Conservation (phyloP, 345 rosid genomes). For the Stellera chamaejasme region DNA sequence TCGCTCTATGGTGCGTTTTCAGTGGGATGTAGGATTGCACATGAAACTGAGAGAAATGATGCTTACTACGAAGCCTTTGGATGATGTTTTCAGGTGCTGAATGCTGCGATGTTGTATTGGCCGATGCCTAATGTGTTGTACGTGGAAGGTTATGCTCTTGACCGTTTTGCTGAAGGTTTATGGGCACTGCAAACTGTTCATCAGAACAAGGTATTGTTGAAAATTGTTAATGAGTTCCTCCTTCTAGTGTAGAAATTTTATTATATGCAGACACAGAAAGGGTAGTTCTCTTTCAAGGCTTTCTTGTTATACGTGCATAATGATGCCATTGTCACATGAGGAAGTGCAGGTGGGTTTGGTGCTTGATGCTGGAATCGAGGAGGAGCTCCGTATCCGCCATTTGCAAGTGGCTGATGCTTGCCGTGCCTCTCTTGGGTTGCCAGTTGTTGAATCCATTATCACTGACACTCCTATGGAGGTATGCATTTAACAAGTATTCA, state of each 20-base stretch:
- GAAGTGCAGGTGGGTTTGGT: slow-evolving; percentile 53
- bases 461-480: slow-evolving; percentile 46
- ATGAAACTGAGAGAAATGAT: background rate
- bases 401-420: slow-evolving; percentile 65
- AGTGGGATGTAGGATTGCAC: background rate
- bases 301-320: slow-evolving; percentile 2
- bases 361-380: slow-evolving; percentile 56
- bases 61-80: background rate
- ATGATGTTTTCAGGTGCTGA: slow-evolving; percentile 36
- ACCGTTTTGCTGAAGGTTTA: slow-evolving; percentile 44
- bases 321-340: slow-evolving; percentile 2
- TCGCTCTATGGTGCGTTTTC: background rate
- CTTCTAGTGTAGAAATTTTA: background rate
- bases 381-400: slow-evolving; percentile 43
- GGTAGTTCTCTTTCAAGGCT: background rate
- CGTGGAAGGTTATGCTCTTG: slow-evolving; percentile 64
- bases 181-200: slow-evolving; percentile 60
- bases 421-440: slow-evolving; percentile 72
- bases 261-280: background rate
- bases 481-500: background rate
- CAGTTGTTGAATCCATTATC: slow-evolving; percentile 37
- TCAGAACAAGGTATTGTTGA: slow-evolving; percentile 36
- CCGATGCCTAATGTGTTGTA: slow-evolving; percentile 51
- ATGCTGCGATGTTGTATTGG: slow-evolving; percentile 64
- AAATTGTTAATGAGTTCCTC: background rate